Percentiles rank a stretch among this genome's conserved stretches.
phyloP scores from a whole-genome alignment of 2,329 filamentous ascomycete species.

The Apiospora koreana region DNA sequence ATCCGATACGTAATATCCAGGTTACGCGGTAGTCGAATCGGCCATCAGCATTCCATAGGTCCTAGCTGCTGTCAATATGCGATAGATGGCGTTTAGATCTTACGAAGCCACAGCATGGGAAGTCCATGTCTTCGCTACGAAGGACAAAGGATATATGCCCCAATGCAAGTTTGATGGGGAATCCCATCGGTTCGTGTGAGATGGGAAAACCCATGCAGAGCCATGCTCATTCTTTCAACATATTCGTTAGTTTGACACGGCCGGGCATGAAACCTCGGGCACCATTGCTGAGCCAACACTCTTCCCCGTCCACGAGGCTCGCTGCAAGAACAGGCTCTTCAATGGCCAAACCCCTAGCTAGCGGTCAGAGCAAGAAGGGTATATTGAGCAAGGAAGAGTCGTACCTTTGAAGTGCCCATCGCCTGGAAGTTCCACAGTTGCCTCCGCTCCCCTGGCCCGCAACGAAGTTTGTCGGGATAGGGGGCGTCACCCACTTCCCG shows the following conservation, averaged over 20 bases:
- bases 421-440: constrained; percentile 77
- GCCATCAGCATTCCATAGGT: neutral
- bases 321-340: constrained; percentile 63
- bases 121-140: neutral
- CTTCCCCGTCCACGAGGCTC: constrained; percentile 70
- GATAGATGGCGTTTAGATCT: neutral
- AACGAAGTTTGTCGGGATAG: constrained; percentile 47
- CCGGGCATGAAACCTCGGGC: constrained; percentile 74
- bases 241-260: constrained; percentile 18
- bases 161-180: neutral
- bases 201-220: neutral
- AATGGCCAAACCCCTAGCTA: constrained; percentile 56
- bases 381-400: constrained; percentile 19
- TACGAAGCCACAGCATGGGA: neutral
- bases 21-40: neutral
- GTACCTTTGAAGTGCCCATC: constrained; percentile 76
- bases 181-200: neutral
- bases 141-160: neutral
- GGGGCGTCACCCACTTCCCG: constrained; percentile 79
- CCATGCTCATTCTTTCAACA: no score
- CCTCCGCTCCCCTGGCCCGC: constrained; percentile 63
- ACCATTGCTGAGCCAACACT: constrained; percentile 87
- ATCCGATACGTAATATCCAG: neutral
- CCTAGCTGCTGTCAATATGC: neutral
- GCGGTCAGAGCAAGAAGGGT: constrained; percentile 17